These are phyloP conservation scores for Linnemannia zychae DNA, from an alignment of 192 early-diverging fungal genomes.

Conservation along the genomic window DNA sequence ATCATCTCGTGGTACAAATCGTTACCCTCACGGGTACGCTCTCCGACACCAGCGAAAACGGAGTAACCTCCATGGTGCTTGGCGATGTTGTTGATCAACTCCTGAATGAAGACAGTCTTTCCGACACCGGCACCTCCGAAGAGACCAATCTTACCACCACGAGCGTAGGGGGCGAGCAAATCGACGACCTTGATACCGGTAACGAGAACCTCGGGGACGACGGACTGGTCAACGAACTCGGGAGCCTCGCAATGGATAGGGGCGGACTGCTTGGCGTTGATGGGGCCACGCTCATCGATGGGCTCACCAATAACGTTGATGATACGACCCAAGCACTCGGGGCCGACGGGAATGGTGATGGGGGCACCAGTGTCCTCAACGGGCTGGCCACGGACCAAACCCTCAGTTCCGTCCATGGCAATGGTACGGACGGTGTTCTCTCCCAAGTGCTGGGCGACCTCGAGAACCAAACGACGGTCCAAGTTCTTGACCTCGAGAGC, in stretches of 20 bases:
- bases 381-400: constrained; percentile 95
- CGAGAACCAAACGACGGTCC: constrained; percentile 91
- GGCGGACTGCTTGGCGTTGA: constrained; percentile 87
- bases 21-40: constrained; percentile 99
- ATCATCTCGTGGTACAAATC: constrained; percentile 99
- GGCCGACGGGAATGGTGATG: constrained; percentile 93
- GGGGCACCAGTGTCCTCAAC: constrained; percentile 94
- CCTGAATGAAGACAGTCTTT: constrained; percentile 99
- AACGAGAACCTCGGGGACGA: constrained; percentile 93
- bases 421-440: constrained; percentile 99
- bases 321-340: constrained; percentile 96
- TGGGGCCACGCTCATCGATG: constrained; percentile 97
- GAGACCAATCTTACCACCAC: constrained; percentile 99
- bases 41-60: constrained; percentile 98
- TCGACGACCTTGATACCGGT: constrained; percentile 99
- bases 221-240: constrained; percentile 96
- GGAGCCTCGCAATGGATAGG: constrained; percentile 95
- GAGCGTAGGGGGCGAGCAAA: constrained; percentile 95
- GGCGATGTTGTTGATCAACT: constrained; percentile 99
- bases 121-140: constrained; percentile 99
- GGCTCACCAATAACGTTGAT: constrained; percentile 99
- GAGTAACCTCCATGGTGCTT: constrained; percentile 99
- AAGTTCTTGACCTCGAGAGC: constrained; percentile 89
- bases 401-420: constrained; percentile 99
- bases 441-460: constrained; percentile 97